Evolutionary conservation across 2,329 filamentous ascomycete genomes (phyloP).

Genomic region (Cladosporium sphaerospermum): DNA sequence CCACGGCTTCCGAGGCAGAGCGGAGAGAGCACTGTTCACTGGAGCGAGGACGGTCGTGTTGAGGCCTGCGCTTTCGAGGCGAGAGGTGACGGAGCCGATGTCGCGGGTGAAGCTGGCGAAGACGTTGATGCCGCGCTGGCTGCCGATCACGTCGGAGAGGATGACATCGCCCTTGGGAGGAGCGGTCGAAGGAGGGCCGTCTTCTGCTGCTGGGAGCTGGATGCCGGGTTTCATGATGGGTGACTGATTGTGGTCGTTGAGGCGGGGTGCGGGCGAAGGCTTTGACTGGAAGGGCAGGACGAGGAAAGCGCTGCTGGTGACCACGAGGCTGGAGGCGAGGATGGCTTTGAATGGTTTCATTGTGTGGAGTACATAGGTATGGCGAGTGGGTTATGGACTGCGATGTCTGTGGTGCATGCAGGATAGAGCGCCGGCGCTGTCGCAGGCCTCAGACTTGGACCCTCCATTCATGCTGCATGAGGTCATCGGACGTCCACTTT

Average conservation of each 20-base stretch:
- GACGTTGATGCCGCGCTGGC: slow-evolving; percentile 70
- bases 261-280: slow-evolving; percentile 11
- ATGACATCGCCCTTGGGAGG: slow-evolving; percentile 46
- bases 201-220: slow-evolving; percentile 19
- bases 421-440: too few species aligned
- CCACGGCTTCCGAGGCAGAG: slow-evolving; percentile 80
- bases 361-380: slow-evolving; percentile 4
- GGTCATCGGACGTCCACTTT: background rate
- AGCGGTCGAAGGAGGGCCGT: slow-evolving; percentile 7
- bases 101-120: slow-evolving; percentile 78
- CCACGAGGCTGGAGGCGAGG: slow-evolving; percentile 13
- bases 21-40: slow-evolving; percentile 72
- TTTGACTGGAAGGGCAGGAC: slow-evolving; percentile 18
- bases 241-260: slow-evolving; percentile 15
- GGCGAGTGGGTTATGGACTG: background rate
- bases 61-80: slow-evolving; percentile 58
- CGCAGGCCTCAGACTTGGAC: background rate
- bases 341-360: slow-evolving; percentile 7
- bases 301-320: slow-evolving; percentile 15
- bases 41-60: slow-evolving; percentile 87
- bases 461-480: background rate
- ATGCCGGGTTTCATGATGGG: slow-evolving; percentile 22
- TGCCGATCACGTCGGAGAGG: slow-evolving; percentile 78
- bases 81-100: slow-evolving; percentile 59
- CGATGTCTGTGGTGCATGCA: background rate